phyloP scores from a whole-genome alignment of 345 rosid genomes.

The Bruguiera sexangula region DNA sequence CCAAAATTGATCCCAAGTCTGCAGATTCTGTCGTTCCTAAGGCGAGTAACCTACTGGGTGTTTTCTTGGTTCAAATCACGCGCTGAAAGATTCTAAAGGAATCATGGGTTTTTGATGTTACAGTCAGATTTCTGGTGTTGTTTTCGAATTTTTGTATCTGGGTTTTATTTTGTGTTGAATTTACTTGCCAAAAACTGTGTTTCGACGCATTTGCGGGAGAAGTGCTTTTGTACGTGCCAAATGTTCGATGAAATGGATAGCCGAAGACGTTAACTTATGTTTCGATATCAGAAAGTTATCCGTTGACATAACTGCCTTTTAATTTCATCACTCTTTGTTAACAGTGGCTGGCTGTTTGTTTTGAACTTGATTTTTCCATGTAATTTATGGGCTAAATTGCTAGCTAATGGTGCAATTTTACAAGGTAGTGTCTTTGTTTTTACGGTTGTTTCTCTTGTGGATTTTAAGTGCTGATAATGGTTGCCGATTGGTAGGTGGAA shows the following conservation, averaged over 20 bases:
- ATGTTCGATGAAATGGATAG: constrained; percentile 35
- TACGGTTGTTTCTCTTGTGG: too few species aligned
- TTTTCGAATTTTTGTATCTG: background rate
- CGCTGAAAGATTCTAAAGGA: too few species aligned
- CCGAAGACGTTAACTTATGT: background rate
- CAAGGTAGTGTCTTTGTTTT: too few species aligned
- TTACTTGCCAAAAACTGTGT: background rate
- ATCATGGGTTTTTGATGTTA: too few species aligned
- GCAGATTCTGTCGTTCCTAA: constrained; percentile 55
- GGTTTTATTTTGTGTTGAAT: background rate
- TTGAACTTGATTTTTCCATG: too few species aligned
- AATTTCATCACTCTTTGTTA: too few species aligned
- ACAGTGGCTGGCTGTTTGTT: too few species aligned
- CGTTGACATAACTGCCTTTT: too few species aligned
- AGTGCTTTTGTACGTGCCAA: constrained; percentile 22
- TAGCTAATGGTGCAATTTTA: too few species aligned
- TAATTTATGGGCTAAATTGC: too few species aligned
- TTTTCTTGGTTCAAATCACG: too few species aligned
- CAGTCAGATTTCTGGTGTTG: too few species aligned
- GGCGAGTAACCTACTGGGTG: constrained; percentile 29
- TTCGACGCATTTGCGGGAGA: background rate
- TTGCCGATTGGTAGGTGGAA: constrained; percentile 50
- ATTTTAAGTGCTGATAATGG: background rate
- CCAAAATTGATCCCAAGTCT: constrained; percentile 24
- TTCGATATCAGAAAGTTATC: background rate